A percentile compares a stretch with the other conserved stretches of the same genome.
phyloP scores from a whole-genome alignment of 805 yeast genomes.

The Lachancea sp. region DNA sequence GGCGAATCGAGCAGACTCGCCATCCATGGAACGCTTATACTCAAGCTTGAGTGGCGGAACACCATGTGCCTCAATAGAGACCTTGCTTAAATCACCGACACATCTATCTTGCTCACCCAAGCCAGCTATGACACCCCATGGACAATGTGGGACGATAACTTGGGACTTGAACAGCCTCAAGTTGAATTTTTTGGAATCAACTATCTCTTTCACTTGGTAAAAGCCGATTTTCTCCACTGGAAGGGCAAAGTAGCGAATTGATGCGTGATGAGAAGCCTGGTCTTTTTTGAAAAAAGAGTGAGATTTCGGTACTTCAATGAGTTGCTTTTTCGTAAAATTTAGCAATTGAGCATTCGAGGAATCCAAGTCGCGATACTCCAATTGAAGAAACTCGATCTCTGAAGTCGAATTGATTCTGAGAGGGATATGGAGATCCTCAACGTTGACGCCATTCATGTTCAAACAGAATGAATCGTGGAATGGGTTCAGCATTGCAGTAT shows the following conservation, averaged over 20 bases:
- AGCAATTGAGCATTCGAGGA: conserved; percentile 41
- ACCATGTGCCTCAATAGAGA: conserved; percentile 56
- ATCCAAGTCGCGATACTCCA: conserved; percentile 53
- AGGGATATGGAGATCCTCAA: conserved; percentile 43
- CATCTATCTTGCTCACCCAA: conserved; percentile 49
- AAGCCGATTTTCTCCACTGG: conserved; percentile 67
- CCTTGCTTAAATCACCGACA: conserved; percentile 48
- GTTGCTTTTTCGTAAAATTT: conserved; percentile 52
- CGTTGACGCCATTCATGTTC: conserved; percentile 33
- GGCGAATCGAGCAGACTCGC: conserved; percentile 21
- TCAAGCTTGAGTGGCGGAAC: conserved; percentile 67
- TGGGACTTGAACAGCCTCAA: conserved; percentile 57
- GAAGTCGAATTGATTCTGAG: conserved; percentile 74
- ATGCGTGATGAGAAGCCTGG: conserved; percentile 10
- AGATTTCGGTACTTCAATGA: conserved; percentile 35
- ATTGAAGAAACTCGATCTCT: conserved; percentile 59
- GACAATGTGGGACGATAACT: conserved; percentile 69
- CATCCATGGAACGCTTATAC: conserved; percentile 44
- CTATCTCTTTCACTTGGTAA: conserved; percentile 63
- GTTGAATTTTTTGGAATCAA: conserved; percentile 57
- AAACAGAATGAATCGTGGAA: conserved; percentile 60
- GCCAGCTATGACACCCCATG: conserved; percentile 51
- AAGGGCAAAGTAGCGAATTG: conserved; percentile 52
- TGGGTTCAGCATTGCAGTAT: conserved; percentile 80
- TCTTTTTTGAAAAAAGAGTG: conserved; percentile 12